Evolutionary conservation across 2,329 filamentous ascomycete species (phyloP), one percentile per base, ranked within the genome.

Genomic region (Cladorrhinum sp.): DNA sequence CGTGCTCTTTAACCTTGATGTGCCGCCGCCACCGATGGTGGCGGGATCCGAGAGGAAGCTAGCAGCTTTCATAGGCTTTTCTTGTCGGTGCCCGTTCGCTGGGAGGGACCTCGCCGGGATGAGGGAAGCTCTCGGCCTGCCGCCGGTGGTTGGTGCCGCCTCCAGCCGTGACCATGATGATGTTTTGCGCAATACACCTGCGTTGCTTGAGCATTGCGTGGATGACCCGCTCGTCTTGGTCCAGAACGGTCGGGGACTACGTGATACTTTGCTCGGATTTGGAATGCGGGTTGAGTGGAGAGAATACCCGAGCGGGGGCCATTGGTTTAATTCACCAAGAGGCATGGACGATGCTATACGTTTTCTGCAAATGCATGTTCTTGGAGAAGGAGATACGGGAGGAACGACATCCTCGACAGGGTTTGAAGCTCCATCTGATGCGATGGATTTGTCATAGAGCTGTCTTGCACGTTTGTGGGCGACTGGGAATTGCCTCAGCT

Each of bases 171-270:
- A n/a, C n/a, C n/a, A 72, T 45, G 64, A 74, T 53, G 65, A 68
- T 9, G 68, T 76, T 1, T n/a, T 80, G n/a, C 64, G 66, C 22
- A 71, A 73, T 12, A 81, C 78, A 53, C 79, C 78, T 0, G 66
- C 78, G 6, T 69, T 82, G 55, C 66, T 81, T 1, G 73, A 78
- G 55, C 79, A 82, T 62, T 80, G 77, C 55, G 62, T 66, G 1
- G 75, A 81, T 51, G 79, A 81, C 61, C 72, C 74, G 1, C 62
- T 78, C 6, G 75, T 81, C 0, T 64, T 72, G 58, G 64, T 80
- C 0, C 63, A 69, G 16, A 69, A 73, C 5, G 79, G 79, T 0
- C 65, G 72, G 8, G 38, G 56, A 27, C 55, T 79, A 55, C 65
- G 72, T 12, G 72, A 76, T 4, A 68, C 68, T 0, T 65, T 82